phyloP scores from a whole-genome alignment of 202 grass and related monocot genomes.

The Setaria italica region DNA sequence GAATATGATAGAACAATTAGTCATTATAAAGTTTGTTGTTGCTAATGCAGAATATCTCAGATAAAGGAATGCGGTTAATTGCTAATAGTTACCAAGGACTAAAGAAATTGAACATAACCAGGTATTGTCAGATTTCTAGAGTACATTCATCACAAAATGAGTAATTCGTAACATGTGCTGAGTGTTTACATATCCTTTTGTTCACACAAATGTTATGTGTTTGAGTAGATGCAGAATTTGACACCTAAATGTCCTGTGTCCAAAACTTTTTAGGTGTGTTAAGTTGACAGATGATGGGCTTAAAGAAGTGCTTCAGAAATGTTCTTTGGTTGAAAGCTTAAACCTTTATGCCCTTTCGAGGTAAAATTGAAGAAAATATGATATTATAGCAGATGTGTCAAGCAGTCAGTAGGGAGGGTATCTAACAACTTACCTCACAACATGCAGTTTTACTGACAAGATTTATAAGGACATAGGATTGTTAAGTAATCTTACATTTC shows the following conservation, averaged over 20 bases:
- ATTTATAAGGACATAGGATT: constrained; percentile 80
- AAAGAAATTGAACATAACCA: constrained; percentile 89
- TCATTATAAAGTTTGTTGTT: constrained; percentile 15
- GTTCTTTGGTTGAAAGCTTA: constrained; percentile 81
- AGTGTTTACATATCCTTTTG: constrained; percentile 22
- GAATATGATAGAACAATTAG: background rate
- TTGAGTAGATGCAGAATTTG: constrained; percentile 30
- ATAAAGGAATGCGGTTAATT: constrained; percentile 69
- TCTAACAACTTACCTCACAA: constrained; percentile 46
- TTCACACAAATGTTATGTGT: background rate
- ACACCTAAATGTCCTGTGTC: constrained; percentile 33
- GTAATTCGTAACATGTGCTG: constrained; percentile 1
- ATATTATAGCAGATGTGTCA: constrained; percentile 9
- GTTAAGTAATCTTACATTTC: constrained; percentile 73
- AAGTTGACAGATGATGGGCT: constrained; percentile 89
- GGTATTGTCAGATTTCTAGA: constrained; percentile 50
- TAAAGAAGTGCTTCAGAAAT: constrained; percentile 75
- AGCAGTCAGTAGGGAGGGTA: background rate
- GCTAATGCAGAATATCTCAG: constrained; percentile 76
- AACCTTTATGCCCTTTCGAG: constrained; percentile 95
- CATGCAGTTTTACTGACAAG: constrained; percentile 81
- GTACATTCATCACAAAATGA: constrained; percentile 23
- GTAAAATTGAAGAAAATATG: constrained; percentile 46
- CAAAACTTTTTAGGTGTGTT: constrained; percentile 68
- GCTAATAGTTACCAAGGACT: constrained; percentile 68